phyloP scores from a whole-genome alignment of 352 stramenopile species.

The Globisporangium splendens region DNA sequence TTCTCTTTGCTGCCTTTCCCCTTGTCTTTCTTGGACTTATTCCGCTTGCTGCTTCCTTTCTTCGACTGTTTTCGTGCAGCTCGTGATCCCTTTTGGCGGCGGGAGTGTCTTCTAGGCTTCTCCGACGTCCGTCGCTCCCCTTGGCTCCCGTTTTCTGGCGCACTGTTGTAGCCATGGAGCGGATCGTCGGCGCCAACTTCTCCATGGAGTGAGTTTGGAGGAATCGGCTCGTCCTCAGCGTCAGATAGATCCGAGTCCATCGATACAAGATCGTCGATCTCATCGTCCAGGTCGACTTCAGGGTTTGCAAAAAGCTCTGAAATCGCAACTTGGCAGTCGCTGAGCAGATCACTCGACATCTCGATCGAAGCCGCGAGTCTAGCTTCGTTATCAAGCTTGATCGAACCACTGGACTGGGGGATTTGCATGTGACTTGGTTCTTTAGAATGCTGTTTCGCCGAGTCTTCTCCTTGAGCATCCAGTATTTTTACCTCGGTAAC shows the following conservation, averaged over 20 bases:
- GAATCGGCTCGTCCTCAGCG: slow-evolving; percentile 62
- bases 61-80: slow-evolving; percentile 5
- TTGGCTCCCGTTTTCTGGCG: slow-evolving; percentile 17
- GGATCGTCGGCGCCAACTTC: slow-evolving; percentile 6
- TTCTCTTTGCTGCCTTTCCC: slow-evolving; percentile 5
- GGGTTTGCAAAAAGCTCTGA: slow-evolving; percentile 45
- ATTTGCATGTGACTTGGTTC: neutral
- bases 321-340: slow-evolving; percentile 60
- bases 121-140: neutral
- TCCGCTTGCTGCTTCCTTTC: slow-evolving; percentile 10
- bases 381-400: too few relatives aligned
- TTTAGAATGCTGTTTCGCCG: neutral
- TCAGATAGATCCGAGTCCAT: slow-evolving; percentile 65
- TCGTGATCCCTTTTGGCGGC: slow-evolving; percentile 5
- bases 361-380: slow-evolving; percentile 7
- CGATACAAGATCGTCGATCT: slow-evolving; percentile 9
- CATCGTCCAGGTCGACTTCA: slow-evolving; percentile 21
- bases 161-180: slow-evolving; percentile 29
- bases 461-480: slow-evolving; percentile 17
- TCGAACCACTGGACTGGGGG: neutral
- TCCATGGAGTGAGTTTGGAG: slow-evolving; percentile 22
- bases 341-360: slow-evolving; percentile 35
- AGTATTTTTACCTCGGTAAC: slow-evolving; percentile 39
- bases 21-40: slow-evolving; percentile 15
- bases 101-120: neutral